Conservation (phyloP, 176 grass and related monocot genomes). For the Zea mays region DNA sequence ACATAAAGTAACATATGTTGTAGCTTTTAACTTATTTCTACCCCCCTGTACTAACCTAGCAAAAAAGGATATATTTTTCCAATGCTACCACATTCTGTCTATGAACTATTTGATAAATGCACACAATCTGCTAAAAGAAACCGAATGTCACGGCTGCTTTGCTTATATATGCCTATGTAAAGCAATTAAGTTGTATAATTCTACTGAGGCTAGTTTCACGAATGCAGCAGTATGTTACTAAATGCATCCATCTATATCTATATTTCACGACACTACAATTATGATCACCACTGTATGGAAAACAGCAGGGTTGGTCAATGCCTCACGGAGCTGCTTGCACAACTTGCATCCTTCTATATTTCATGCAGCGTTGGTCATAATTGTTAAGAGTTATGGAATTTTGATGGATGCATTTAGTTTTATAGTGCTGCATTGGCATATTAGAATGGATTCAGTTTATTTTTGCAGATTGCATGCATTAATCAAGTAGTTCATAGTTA, state of each 20-base stretch:
- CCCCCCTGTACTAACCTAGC: neutral
- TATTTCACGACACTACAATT: neutral
- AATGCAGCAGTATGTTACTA: neutral
- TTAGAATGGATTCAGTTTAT: slow-evolving; percentile 16
- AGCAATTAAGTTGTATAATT: neutral
- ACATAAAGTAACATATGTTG: neutral
- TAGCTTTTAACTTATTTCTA: neutral
- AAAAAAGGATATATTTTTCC: neutral
- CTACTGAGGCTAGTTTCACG: neutral
- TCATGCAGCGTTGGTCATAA: neutral
- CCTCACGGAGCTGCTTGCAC: neutral
- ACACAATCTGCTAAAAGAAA: neutral
- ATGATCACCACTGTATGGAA: neutral
- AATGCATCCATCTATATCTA: neutral
- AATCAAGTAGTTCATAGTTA: slow-evolving; percentile 1
- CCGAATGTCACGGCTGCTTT: neutral
- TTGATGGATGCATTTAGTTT: slow-evolving; percentile 21
- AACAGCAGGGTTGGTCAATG: neutral
- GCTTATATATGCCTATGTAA: slow-evolving; percentile 13
- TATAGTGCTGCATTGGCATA: slow-evolving; percentile 28
- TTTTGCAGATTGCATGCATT: slow-evolving; percentile 4
- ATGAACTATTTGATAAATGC: neutral
- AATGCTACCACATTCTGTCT: neutral
- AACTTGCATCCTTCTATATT: neutral
- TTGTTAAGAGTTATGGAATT: slow-evolving; percentile 22